Conservation (phyloP, 371 early-diverging fungal species). For the Apophysomyces variabilis region DNA sequence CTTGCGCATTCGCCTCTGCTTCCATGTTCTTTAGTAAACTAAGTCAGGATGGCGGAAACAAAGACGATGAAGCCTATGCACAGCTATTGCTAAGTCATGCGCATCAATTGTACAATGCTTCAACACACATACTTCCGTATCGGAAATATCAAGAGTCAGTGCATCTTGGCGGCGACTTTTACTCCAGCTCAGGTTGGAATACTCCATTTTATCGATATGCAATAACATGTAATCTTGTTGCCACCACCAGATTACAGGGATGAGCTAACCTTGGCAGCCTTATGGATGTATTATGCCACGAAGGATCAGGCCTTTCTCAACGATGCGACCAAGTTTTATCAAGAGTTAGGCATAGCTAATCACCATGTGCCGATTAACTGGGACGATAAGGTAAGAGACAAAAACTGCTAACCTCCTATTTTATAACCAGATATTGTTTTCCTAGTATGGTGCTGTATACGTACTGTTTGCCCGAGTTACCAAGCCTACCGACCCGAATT, state of each 20-base stretch:
- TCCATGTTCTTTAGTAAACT: conserved; percentile 43
- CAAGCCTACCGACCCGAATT: conserved; percentile 4
- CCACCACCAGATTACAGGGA: conserved; percentile 35
- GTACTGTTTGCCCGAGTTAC: conserved; percentile 43
- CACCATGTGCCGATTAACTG: conserved; percentile 28
- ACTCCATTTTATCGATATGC: not conserved
- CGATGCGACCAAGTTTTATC: conserved; percentile 34
- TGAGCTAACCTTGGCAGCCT: conserved; percentile 50
- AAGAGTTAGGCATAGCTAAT: conserved; percentile 15
- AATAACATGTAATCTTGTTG: not conserved
- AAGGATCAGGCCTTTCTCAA: conserved; percentile 31
- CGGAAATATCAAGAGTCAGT: conserved; percentile 47
- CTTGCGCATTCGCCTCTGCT: conserved; percentile 56
- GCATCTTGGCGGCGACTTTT: conserved; percentile 28
- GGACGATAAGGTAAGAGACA: conserved; percentile 29
- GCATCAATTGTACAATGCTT: conserved; percentile 36
- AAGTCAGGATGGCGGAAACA: conserved; percentile 21
- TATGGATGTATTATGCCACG: conserved; percentile 56
- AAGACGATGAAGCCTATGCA: conserved; percentile 46
- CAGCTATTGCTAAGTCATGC: conserved; percentile 44
- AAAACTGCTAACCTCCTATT: not conserved
- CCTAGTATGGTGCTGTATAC: conserved; percentile 37
- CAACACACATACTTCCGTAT: conserved; percentile 30
- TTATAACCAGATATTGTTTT: not conserved
- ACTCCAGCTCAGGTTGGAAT: conserved; percentile 35